Evolutionary conservation across 1,284 basidiomycete genomes (phyloP).

Genomic region (Tilletia caries): DNA sequence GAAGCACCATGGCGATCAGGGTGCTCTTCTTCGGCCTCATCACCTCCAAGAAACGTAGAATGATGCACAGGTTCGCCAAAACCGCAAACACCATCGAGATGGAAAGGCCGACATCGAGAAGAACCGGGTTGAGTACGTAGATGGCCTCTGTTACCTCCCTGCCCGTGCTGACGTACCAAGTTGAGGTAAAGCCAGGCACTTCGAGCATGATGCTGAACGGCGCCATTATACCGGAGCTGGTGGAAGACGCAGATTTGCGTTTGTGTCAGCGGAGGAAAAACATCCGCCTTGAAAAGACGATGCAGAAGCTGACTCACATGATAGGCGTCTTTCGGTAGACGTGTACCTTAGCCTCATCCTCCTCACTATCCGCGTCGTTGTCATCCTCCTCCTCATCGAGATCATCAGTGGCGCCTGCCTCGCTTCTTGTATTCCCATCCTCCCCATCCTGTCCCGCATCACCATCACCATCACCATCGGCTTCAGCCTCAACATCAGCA

Average conservation of each 20-base stretch:
- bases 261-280: too few relatives aligned
- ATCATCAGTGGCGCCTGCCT: too few relatives aligned
- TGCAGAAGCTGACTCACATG: constrained; percentile 16
- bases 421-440: too few relatives aligned
- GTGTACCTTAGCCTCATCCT: not conserved
- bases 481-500: not conserved
- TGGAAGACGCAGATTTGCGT: not conserved
- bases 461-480: not conserved
- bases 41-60: constrained; percentile 66
- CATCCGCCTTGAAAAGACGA: too few relatives aligned
- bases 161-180: constrained; percentile 40
- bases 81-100: constrained; percentile 69
- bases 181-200: constrained; percentile 32
- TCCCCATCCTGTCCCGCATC: not conserved
- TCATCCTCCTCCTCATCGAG: not conserved
- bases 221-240: constrained; percentile 65
- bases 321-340: constrained; percentile 35
- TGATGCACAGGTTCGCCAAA: constrained; percentile 67
- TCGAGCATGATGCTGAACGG: constrained; percentile 76
- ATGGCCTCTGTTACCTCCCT: constrained; percentile 19
- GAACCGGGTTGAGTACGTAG: constrained; percentile 52
- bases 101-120: constrained; percentile 64
- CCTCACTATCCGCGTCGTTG: constrained; percentile 2
- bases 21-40: constrained; percentile 59
- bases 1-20: constrained; percentile 63